Evolutionary conservation across 2,329 filamentous ascomycete species (phyloP), one percentile per base, ranked within the genome.

Genomic region (Intubia oerlemansii): DNA sequence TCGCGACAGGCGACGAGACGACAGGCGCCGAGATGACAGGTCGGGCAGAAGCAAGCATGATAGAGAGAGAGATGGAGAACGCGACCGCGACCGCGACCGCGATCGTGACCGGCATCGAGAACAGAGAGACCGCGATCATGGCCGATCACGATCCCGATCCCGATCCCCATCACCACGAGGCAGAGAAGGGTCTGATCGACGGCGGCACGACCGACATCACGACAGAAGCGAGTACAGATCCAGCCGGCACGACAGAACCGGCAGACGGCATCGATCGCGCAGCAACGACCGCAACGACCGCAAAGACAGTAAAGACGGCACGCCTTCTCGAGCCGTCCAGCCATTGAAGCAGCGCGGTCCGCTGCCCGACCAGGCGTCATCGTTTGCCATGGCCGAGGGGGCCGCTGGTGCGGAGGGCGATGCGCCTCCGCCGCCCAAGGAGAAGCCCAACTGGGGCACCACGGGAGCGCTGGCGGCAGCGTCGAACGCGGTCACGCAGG

Each of bases 391-490:
- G 16, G 61, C 54, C 9, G 27, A 60, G 25, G 29, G 29, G 8
- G n/a, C n/a, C n/a, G n/a, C n/a, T n/a, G n/a, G n/a, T n/a, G n/a
- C n/a, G n/a, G n/a, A n/a, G n/a, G 33, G 61, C 26, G 56, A 54
- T 12, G 26, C 29, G 6, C 28, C 31, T 5, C 50, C 56, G 14
- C 30, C 31, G 8, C 32, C 75, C 34, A 84, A 88, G 44, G 74
- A 95, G 47, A 84, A 82, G 48, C 78, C 84, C 23, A 98, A 93
- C 50, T 91, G 76, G 49, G 67, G 64, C 13, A 67, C 61, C 19
- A 82, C 82, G 0, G 88, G 88, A 17, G 58, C 76, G 7, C 60
- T 98, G 12, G 88, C 88, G 3, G 80, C 82, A 25, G 82, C 81
- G 38, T 82, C 82, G 29, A 95, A 98, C 47, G 57, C 66, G 2